Base-by-base conservation (phyloP, 768 basidiomycete species). In the Auriscalpium vulgare region DNA sequence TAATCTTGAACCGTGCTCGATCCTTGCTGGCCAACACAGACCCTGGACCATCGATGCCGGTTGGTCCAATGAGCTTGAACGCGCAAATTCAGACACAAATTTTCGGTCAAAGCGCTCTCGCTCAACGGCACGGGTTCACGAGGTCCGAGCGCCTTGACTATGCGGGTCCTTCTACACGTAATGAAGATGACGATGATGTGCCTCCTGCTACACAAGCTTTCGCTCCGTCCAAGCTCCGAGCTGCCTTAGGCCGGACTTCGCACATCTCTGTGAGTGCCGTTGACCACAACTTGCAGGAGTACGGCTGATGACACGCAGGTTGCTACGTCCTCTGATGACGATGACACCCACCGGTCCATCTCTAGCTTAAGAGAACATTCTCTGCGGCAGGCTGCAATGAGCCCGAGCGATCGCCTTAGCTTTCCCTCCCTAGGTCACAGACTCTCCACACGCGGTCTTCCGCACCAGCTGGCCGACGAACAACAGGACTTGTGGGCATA, bases 261-360 rank as follows among this genome's bases (percentile, higher is more conserved):
- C 14, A 14, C 43, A 14, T 19, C 10, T 14, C 17, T 19, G 14
- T 44, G 29, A 29, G 29, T 29, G 29, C 29, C 29, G 7, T 29
- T 29, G 29, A 29, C 29, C 29, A 29, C 4, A 29, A 29, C 4
- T 29, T 29, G 29, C 29, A 29, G 13, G 58, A 61, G 55, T 55
- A 61, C 46, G 63, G 66, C 72, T 75, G 65, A 75, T 71, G 67
- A 71, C 68, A 56, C 59, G 29, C 59, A 74, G 73, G 45, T 35
- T 8, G 19, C 29, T 50, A 4, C 23, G n/a, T 53, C 47, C 23
- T 51, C 59, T 16, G 36, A 55, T 47, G 53, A 17, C 44, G 11
- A 29, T 17, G 40, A 43, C 40, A 17, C 8, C 13, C 6, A 43
- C 17, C 40, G 54, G 46, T 36, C 37, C 45, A 46, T 49, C 34